These are phyloP conservation scores for Colletotrichum kahawae DNA, from an alignment of 2,329 filamentous ascomycete genomes.

Conservation along the genomic window DNA sequence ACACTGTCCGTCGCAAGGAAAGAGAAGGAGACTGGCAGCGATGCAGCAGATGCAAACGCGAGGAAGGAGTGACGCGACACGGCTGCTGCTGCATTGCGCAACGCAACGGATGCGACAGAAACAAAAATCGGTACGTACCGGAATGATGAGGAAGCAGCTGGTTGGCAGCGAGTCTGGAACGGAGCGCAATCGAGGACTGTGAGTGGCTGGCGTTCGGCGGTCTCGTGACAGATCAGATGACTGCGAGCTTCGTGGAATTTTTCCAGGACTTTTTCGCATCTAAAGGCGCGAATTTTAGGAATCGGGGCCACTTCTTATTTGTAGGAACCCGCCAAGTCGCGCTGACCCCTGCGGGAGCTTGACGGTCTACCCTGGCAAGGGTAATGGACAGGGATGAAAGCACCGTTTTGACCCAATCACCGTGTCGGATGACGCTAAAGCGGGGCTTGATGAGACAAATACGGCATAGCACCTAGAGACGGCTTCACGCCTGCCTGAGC, in stretches of 20 bases:
- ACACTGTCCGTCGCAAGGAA: neutral
- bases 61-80: neutral
- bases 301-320: constrained; percentile 48
- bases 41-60: neutral
- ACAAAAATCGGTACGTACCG: constrained; percentile 21
- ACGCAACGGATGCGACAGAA: neutral
- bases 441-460: constrained; percentile 16
- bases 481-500: constrained; percentile 1
- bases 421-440: neutral
- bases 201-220: constrained; percentile 6
- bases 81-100: neutral
- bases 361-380: constrained; percentile 14
- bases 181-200: neutral
- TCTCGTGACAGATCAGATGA: constrained; percentile 24
- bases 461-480: constrained; percentile 13
- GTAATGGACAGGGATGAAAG: constrained; percentile 10
- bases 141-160: neutral
- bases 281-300: constrained; percentile 38
- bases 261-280: constrained; percentile 20
- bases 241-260: constrained; percentile 15
- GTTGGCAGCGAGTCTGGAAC: neutral
- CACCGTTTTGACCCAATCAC: neutral
- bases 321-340: constrained; percentile 37
- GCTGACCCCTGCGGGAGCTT: constrained; percentile 9
- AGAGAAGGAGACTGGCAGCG: neutral